Evolutionary conservation across 2,329 filamentous ascomycete genomes (phyloP).

Genomic region (Talaromyces sp.): DNA sequence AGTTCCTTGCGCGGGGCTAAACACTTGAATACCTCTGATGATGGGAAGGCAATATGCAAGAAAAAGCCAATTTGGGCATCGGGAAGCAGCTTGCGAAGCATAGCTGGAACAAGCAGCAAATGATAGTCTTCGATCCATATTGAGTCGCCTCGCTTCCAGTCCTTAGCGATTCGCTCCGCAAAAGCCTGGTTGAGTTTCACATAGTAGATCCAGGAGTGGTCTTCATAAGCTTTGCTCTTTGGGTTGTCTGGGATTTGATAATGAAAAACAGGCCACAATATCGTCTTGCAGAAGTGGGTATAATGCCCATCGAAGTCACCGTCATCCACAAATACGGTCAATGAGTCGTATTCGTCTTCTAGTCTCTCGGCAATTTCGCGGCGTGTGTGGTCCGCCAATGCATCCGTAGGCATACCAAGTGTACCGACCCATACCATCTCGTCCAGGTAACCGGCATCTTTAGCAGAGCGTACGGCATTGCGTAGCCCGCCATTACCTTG

Average conservation of each 20-base stretch:
- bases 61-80: conserved; percentile 97
- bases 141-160: conserved; percentile 90
- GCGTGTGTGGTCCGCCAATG: conserved; percentile 73
- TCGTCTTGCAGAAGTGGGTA: conserved; percentile 94
- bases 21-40: conserved; percentile 93
- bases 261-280: conserved; percentile 96
- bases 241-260: conserved; percentile 98
- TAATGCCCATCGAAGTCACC: conserved; percentile 95
- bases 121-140: conserved; percentile 98
- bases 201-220: conserved; percentile 96
- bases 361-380: conserved; percentile 81
- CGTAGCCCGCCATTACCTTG: conserved; percentile 91
- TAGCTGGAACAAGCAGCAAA: conserved; percentile 80
- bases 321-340: conserved; percentile 84
- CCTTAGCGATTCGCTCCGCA: conserved; percentile 83
- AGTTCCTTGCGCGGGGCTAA: conserved; percentile 83
- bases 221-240: conserved; percentile 96
- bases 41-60: conserved; percentile 91
- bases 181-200: conserved; percentile 91
- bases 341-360: conserved; percentile 77
- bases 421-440: conserved; percentile 92
- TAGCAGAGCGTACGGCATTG: conserved; percentile 81
- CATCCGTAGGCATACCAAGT: conserved; percentile 90
- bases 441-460: conserved; percentile 67
- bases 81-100: conserved; percentile 82